Evolutionary conservation across 2,329 filamentous ascomycete genomes (phyloP), one percentile per base, ranked within the genome.

Genomic region (Fusarium algeriense): DNA sequence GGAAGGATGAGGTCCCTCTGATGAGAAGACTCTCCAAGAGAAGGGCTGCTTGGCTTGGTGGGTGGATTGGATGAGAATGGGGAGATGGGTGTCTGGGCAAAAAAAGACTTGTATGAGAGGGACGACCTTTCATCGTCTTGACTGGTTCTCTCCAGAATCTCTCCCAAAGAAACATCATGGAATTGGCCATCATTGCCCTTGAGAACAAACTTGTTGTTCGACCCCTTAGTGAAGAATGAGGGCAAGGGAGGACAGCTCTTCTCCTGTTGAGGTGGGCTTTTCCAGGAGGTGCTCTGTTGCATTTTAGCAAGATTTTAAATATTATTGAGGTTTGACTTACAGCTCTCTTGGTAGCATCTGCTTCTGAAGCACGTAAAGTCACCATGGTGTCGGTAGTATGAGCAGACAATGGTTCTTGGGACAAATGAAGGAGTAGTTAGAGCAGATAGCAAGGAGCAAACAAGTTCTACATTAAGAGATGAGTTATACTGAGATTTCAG

Each of bases 101-200:
- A 70, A 13, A 62, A 70, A 19, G 65, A 69, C 41, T 69, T 69
- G 49, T 69, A 69, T 20, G 65, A 69, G 7, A 46, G 60, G 4
- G 60, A 69, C 9, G 67, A 69, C 14, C 32, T 52, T 11, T 15
- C 13, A 3, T 69, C 67, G 12, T 69, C 55, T 7, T 57, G 50
- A 17, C 43, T 65, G 12, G 45, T 41, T 30, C 41, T 67, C 14
- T 56, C 30, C 6, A 63, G 26, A 3, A 62, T 63, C 1, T 63
- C 57, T 14, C 37, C 37, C 19, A 67, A 14, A 10, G 46, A 23
- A 10, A 46, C 26, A 52, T 55, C 43, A 19, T 53, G 40, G 4
- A 56, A 58, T 6, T 49, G 26, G 0, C 55, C 66, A 19, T 64
- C 48, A 1, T 38, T 37, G 10, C 56, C 54, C n/a, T 49, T 60